phyloP scores from a whole-genome alignment of 768 basidiomycete genomes.

The Boletales sp. region DNA sequence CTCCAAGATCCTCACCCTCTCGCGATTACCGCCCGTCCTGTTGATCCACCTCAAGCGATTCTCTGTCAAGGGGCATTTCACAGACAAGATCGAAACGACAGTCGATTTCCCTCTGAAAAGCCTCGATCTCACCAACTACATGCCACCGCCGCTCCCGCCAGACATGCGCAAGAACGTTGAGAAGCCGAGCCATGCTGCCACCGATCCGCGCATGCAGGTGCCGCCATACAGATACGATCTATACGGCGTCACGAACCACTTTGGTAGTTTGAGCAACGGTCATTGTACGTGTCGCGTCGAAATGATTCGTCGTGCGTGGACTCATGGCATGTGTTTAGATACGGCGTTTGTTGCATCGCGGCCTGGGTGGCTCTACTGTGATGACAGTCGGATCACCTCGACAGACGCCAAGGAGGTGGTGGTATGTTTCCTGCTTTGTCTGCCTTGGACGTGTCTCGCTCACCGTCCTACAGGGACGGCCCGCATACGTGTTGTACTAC shows the following conservation, averaged over 20 bases:
- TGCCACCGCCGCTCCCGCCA: conserved; percentile 76
- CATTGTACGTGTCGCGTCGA: conserved; percentile 67
- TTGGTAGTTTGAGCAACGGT: conserved; percentile 88
- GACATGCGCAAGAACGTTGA: conserved; percentile 52
- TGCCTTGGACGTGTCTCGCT: not conserved
- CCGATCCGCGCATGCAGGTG: conserved; percentile 74
- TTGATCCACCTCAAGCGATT: conserved; percentile 92
- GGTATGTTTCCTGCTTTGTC: conserved; percentile 43
- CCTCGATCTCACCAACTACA: conserved; percentile 71
- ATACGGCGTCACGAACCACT: conserved; percentile 95
- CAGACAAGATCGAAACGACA: conserved; percentile 93
- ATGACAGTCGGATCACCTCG: conserved; percentile 81
- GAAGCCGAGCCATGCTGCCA: conserved; percentile 26
- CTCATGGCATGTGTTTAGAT: conserved; percentile 45
- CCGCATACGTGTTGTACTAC: conserved; percentile 81
- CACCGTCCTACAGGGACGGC: conserved; percentile 47
- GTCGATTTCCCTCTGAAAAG: conserved; percentile 80
- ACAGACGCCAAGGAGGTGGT: conserved; percentile 80
- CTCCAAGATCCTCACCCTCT: conserved; percentile 81
- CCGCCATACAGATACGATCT: conserved; percentile 92
- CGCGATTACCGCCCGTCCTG: conserved; percentile 89
- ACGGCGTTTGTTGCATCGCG: conserved; percentile 88
- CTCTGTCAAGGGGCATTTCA: conserved; percentile 86
- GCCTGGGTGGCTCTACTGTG: conserved; percentile 90
- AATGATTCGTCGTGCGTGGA: not conserved